These are phyloP conservation scores for Thraustochytrium sp. DNA, from an alignment of 352 stramenopile species.

Conservation along the genomic window DNA sequence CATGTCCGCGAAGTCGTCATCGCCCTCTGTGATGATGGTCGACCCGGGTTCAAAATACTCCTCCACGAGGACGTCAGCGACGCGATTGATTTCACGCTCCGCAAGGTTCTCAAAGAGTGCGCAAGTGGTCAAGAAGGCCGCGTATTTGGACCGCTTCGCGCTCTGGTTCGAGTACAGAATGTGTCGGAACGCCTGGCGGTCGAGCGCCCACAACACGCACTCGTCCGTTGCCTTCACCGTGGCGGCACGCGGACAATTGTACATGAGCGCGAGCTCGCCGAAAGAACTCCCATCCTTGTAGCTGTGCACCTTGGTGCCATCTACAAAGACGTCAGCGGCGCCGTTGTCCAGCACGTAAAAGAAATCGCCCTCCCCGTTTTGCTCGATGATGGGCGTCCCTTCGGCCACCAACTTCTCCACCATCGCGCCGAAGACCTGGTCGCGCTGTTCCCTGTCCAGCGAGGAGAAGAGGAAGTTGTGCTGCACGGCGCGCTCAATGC, in stretches of 20 bases:
- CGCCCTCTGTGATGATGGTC: constrained; percentile 64
- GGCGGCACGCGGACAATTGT: constrained; percentile 86
- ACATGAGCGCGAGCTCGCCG: constrained; percentile 92
- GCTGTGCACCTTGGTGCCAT: constrained; percentile 48
- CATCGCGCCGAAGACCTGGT: constrained; percentile 44
- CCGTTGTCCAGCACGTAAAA: constrained; percentile 71
- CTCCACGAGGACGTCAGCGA: constrained; percentile 58
- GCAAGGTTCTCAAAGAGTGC: constrained; percentile 47
- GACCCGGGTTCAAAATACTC: constrained; percentile 55
- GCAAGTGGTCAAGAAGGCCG: constrained; percentile 1
- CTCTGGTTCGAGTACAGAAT: constrained; percentile 17
- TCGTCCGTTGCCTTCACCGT: constrained; percentile 75
- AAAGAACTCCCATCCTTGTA: constrained; percentile 61
- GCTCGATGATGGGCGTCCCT: constrained; percentile 77
- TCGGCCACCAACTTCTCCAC: constrained; percentile 36
- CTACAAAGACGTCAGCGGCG: constrained; percentile 59
- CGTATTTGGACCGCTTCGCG: constrained; percentile 17
- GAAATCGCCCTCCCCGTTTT: constrained; percentile 65
- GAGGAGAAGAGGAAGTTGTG: constrained; percentile 39
- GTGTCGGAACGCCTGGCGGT: constrained; percentile 65
- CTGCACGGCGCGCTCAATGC: constrained; percentile 25
- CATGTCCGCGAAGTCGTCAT: constrained; percentile 56
- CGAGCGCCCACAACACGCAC: constrained; percentile 85
- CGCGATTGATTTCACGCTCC: constrained; percentile 58
- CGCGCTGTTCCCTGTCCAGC: constrained; percentile 24